Evolutionary conservation across 2,329 filamentous ascomycete species (phyloP), one percentile per base, ranked within the genome.

Genomic region (Hymenoscyphus occultus): DNA sequence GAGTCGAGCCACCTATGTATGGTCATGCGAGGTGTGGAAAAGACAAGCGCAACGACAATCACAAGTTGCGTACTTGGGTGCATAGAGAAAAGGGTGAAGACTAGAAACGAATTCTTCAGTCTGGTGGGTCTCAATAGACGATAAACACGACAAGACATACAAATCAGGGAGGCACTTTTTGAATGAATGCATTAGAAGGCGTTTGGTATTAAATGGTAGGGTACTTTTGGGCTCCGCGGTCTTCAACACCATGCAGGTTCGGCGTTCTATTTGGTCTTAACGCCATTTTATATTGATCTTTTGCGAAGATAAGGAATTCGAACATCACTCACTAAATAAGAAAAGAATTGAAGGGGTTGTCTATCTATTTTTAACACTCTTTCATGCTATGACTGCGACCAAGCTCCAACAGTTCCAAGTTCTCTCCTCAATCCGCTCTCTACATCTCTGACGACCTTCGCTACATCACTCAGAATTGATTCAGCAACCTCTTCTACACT

Each of bases 1-100:
- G 95, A 99, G 76, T 96, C 92, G 14, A 93, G 88, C 74, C 95
- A 99, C 79, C 82, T 98, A 58, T 99, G 95, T 82, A 99, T 98
- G 94, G 93, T 97, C 16, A 98, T 97, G 93, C 87, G 95, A 58
- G 95, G 95, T n/a, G 94, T 99, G 10, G 87, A 97, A 76, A 97
- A 99, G 83, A 93, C 92, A 0, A 86, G 84, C 51, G 89, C 91
- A 60, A 90, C 86, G 19, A 98, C 95, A 6, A 95, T 96, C 45
- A 99, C 95, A 19, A 97, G 93, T 80, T 98, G 94, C 77, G 96
- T 99, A 79, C 85, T 98, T n/a, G 95, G 95, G 48, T 93, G 93
- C 74, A 96, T 99, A 83, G 89, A 97, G 75, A 89, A 89, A 67
- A 92, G 91, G 72, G 92, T 92, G 67, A 97, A 97, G 83, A 97